Percentiles rank a stretch among this genome's conserved stretches.
Conservation (phyloP, 345 rosid genomes). For the Eucalyptus pumila region DNA sequence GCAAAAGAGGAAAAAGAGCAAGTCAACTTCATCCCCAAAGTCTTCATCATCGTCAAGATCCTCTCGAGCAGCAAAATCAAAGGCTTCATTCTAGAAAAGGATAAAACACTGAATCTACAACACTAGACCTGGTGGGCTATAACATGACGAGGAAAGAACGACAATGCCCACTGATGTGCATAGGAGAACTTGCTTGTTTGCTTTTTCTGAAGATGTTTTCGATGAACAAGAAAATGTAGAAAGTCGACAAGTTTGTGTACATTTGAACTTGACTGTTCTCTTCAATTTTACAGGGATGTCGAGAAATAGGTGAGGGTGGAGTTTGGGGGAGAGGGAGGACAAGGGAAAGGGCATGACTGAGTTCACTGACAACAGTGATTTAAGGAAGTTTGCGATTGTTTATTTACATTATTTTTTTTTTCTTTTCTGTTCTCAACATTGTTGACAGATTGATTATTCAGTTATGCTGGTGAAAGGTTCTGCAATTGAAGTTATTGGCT, state of each 20-base stretch:
- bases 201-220: neutral
- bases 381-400: neutral
- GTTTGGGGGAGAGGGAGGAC: neutral
- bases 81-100: constrained; percentile 9
- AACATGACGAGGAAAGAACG: neutral
- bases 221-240: neutral
- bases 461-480: neutral
- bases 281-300: neutral
- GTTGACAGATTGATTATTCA: neutral
- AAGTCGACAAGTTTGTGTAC: neutral
- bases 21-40: constrained; percentile 19
- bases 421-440: neutral
- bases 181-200: neutral
- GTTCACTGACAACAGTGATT: neutral
- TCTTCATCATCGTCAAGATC: constrained; percentile 20
- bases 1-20: constrained; percentile 38
- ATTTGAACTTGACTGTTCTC: neutral
- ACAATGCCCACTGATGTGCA: neutral
- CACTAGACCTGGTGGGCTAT: neutral
- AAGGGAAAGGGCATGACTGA: neutral
- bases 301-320: neutral
- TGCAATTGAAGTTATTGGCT: neutral
- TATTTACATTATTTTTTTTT: neutral
- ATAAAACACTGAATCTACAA: neutral
- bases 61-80: constrained; percentile 14